phyloP scores from a whole-genome alignment of 768 basidiomycete genomes.

The Lactarius hatsudake region DNA sequence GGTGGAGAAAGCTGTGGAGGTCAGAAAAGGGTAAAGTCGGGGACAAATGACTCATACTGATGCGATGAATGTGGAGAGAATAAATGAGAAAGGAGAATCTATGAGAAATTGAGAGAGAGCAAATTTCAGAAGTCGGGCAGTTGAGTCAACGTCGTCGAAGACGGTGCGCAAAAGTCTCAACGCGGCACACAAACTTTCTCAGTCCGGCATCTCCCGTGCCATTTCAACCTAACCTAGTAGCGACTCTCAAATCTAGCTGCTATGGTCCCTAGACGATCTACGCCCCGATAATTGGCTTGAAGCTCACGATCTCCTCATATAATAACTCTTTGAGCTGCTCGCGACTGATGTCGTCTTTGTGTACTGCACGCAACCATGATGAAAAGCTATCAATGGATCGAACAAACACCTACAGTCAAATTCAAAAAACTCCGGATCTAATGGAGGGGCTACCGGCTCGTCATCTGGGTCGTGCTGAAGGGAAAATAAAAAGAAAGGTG shows the following conservation, averaged over 20 bases:
- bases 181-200: constrained; percentile 21
- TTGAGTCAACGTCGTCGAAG: constrained; percentile 21
- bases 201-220: constrained; percentile 24
- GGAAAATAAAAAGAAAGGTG: not conserved
- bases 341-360: constrained; percentile 93
- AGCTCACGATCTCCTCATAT: constrained; percentile 93
- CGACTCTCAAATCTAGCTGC: not conserved
- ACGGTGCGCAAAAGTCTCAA: constrained; percentile 16
- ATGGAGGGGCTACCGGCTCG: constrained; percentile 93
- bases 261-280: constrained; percentile 24
- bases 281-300: constrained; percentile 62
- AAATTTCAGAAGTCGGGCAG: constrained; percentile 2
- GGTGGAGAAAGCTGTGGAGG: constrained; percentile 22
- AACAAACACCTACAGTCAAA: constrained; percentile 72
- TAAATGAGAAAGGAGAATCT: constrained; percentile 25
- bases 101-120: constrained; percentile 22
- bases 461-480: constrained; percentile 90
- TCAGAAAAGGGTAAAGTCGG: not conserved
- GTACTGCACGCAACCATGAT: constrained; percentile 46
- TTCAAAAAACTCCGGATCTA: constrained; percentile 95
- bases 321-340: constrained; percentile 94
- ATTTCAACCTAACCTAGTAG: not conserved
- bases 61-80: constrained; percentile 20
- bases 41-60: constrained; percentile 2
- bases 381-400: not conserved